Base-by-base conservation (phyloP, 352 stramenopile species). In the Globisporangium yorkense region DNA sequence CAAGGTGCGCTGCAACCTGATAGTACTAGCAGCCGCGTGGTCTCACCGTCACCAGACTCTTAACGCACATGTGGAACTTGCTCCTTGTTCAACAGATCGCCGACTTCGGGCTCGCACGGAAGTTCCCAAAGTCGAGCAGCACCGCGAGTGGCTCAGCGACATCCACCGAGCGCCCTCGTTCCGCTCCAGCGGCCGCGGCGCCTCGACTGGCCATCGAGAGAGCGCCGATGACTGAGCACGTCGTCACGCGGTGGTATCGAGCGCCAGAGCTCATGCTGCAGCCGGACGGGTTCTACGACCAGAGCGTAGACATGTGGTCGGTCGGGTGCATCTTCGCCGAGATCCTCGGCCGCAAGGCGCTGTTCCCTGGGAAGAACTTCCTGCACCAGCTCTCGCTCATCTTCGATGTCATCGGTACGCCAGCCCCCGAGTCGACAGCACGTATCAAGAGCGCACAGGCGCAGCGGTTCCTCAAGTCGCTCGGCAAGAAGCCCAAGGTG, bases 281-380 rank as follows among this genome's bases (percentile, higher is more conserved):
- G 56, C 87, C 83, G 0, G 86, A 97, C 35, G 85, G 89, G 12
- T 64, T 89, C 13, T 97, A 97, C 63, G 87, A 87, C 56, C 68
- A 84, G 35, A 89, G 80, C 43, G 78, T 97, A 10, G 90, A 97
- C 62, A 97, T 97, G 87, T 97, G 90, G 90, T 94, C 79, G 7
- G 75, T 93, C 6, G 83, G 83, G 9, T 93, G 83, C 55, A 93
- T 93, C 57, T 89, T 91, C 27, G 83, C 80, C 2, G 83, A 91
- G 60, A 87, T 93, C 31, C 65, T 93, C 5, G 79, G 80, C 0
- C 77, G 80, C 5, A 89, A 93, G 52, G 74, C 80, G 13, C 51
- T 92, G 1, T 92, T 92, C 48, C 80, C 80, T 0, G 80, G 80
- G 0, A 92, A 90, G 49, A 90, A 92, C 56, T 92, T 90, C 49